These are phyloP conservation scores for Knufia fluminis DNA, from an alignment of 2,329 filamentous ascomycete genomes.

Conservation along the genomic window DNA sequence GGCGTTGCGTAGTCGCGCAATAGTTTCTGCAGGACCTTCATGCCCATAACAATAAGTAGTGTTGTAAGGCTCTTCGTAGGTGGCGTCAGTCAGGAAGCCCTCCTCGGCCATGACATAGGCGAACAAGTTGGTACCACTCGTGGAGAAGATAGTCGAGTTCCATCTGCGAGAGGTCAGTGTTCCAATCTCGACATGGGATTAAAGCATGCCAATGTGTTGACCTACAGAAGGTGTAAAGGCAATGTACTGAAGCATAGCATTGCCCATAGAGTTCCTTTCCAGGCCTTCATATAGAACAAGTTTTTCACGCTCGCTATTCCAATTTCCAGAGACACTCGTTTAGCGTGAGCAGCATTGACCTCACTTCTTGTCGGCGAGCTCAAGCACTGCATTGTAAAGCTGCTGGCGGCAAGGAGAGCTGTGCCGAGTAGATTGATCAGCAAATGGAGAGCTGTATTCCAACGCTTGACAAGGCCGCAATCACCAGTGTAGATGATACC, in stretches of 20 bases:
- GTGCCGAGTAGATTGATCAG: slow-evolving; percentile 15
- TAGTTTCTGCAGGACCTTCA: not conserved
- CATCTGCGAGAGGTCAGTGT: slow-evolving; percentile 5
- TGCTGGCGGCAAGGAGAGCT: slow-evolving; percentile 20
- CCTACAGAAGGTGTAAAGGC: slow-evolving; percentile 10
- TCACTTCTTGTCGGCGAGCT: slow-evolving; percentile 22
- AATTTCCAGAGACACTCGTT: slow-evolving; percentile 10
- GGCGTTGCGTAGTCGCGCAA: not conserved
- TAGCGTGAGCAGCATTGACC: slow-evolving; percentile 19
- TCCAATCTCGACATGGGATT: not conserved
- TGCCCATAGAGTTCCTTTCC: slow-evolving; percentile 5
- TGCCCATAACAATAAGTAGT: not conserved
- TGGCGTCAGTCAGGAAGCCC: slow-evolving; percentile 2
- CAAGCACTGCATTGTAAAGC: slow-evolving; percentile 25
- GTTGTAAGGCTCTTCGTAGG: not conserved
- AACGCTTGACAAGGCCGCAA: slow-evolving; percentile 9
- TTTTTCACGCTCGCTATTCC: slow-evolving; percentile 11
- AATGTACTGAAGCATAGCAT: slow-evolving; percentile 7
- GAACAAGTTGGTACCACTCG: slow-evolving; percentile 6
- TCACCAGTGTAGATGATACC: slow-evolving; percentile 11
- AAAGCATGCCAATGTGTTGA: not conserved
- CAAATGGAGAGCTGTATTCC: slow-evolving; percentile 8
- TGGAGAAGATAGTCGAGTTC: slow-evolving; percentile 11
- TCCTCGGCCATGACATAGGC: slow-evolving; percentile 4
- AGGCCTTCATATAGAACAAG: slow-evolving; percentile 6